Evolutionary conservation across 768 basidiomycete genomes (phyloP), one percentile per base, ranked within the genome.

Genomic region (Leccinum fibrillosum): DNA sequence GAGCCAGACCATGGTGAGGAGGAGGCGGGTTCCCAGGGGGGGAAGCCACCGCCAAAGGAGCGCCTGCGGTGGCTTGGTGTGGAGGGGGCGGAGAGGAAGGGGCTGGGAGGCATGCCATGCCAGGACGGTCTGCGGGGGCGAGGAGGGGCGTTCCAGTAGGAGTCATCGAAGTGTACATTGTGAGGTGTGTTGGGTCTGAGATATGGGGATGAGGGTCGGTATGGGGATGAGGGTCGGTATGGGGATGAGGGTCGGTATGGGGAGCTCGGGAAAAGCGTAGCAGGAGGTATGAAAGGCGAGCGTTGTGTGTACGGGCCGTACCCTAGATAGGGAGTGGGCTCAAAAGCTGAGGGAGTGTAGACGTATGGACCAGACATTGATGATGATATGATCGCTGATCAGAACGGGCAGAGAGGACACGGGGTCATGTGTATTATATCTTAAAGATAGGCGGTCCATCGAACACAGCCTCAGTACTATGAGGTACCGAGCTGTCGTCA

Each of bases 251-350:
- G 66, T 11, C 59, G 53, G 19, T 58, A 72, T 4, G 80, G 80
- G 8, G 80, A 80, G 17, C 69, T 59, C 3, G 74, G 71, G 55
- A 63, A 76, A 5, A 79, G 69, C 5, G 72, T 56, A 34, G 74
- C 59, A 26, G 72, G 69, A 3, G 80, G 80, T 44, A 78, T 73
- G 62, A 82, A 82, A 1, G 81, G 79, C 0, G 80, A 79, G 26
- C 64, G 70, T 55, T 71, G 73, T 62, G 68, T 67, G 62, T 62
- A 73, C 23, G 54, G n/a, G 63, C 58, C 72, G 55, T 66, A 70
- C 54, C 69, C 66, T 64, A 69, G 69, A 57, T 72, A 77, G 23
- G 72, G 71, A 5, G 74, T 75, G 23, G 73, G 67, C 55, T 69
- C 65, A 57, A 71, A 76, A n/a, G 73, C 54, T 6, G 65, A 23